These are phyloP conservation scores for Arctostaphylos glauca DNA, from an alignment of 148 eudicot species.

Conservation along the genomic window DNA sequence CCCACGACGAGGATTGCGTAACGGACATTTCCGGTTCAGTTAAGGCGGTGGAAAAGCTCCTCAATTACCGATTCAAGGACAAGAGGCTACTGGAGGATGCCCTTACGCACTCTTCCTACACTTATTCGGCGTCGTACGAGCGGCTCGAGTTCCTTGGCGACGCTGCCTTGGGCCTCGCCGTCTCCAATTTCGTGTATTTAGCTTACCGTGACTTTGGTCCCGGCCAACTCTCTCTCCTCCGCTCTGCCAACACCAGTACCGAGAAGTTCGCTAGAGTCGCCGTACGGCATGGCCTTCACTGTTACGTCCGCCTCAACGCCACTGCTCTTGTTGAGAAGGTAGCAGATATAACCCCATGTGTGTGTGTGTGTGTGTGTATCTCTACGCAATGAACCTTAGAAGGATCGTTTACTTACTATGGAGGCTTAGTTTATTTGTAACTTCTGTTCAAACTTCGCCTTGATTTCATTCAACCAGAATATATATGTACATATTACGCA, in stretches of 20 bases:
- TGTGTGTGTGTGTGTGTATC: neutral
- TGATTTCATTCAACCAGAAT: neutral
- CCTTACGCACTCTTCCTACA: slow-evolving; percentile 63
- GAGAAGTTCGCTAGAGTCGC: slow-evolving; percentile 91
- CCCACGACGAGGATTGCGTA: neutral
- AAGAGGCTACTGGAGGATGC: slow-evolving; percentile 32
- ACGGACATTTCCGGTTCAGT: slow-evolving; percentile 25
- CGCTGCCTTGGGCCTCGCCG: slow-evolving; percentile 57
- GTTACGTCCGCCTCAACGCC: slow-evolving; percentile 54
- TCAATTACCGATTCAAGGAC: slow-evolving; percentile 51
- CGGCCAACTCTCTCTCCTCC: slow-evolving; percentile 50
- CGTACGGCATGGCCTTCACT: slow-evolving; percentile 48
- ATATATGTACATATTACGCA: too few species aligned
- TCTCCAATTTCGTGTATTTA: slow-evolving; percentile 43
- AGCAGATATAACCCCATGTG: neutral
- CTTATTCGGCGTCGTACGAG: slow-evolving; percentile 51
- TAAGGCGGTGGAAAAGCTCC: slow-evolving; percentile 43
- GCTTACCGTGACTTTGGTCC: slow-evolving; percentile 54
- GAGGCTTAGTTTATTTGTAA: neutral
- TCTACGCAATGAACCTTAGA: neutral
- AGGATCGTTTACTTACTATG: neutral
- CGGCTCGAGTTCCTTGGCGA: slow-evolving; percentile 91
- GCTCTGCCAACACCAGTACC: slow-evolving; percentile 69
- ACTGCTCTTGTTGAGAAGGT: slow-evolving; percentile 55
- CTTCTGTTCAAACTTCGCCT: neutral